Evolutionary conservation across 2,329 filamentous ascomycete species (phyloP).

Genomic region (Epichloe baconii): DNA sequence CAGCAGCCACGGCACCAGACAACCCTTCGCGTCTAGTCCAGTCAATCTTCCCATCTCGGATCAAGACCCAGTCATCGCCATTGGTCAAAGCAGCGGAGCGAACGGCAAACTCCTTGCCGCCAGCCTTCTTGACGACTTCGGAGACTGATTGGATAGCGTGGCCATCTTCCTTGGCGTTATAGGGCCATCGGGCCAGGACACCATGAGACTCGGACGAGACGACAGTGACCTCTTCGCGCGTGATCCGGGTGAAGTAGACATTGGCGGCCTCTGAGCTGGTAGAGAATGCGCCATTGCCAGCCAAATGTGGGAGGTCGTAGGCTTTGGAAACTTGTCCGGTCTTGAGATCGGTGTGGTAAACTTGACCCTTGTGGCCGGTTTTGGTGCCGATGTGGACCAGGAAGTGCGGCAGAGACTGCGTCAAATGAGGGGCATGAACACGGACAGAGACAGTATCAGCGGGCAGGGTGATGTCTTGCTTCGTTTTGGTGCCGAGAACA

Average conservation of each 20-base stretch:
- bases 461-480: constrained; percentile 40
- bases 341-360: constrained; percentile 71
- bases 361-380: constrained; percentile 64
- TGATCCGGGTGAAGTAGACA: constrained; percentile 79
- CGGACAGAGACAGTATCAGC: constrained; percentile 37
- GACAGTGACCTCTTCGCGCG: constrained; percentile 58
- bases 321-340: constrained; percentile 57
- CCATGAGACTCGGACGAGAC: constrained; percentile 65
- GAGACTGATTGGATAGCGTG: constrained; percentile 56
- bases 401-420: constrained; percentile 67
- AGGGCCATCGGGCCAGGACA: constrained; percentile 61
- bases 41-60: constrained; percentile 66
- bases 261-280: constrained; percentile 66
- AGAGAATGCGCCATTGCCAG: constrained; percentile 63
- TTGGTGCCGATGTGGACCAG: constrained; percentile 67
- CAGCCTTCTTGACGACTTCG: constrained; percentile 65
- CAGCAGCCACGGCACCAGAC: constrained; percentile 64
- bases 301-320: constrained; percentile 62
- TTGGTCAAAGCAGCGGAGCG: constrained; percentile 58
- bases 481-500: constrained; percentile 48
- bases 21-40: constrained; percentile 80
- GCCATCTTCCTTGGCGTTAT: constrained; percentile 32
- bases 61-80: constrained; percentile 64
- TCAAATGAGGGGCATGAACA: constrained; percentile 61
- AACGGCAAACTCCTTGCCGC: constrained; percentile 56